Evolutionary conservation across 2,329 filamentous ascomycete genomes (phyloP).

Genomic region (Teratosphaeria viscida): DNA sequence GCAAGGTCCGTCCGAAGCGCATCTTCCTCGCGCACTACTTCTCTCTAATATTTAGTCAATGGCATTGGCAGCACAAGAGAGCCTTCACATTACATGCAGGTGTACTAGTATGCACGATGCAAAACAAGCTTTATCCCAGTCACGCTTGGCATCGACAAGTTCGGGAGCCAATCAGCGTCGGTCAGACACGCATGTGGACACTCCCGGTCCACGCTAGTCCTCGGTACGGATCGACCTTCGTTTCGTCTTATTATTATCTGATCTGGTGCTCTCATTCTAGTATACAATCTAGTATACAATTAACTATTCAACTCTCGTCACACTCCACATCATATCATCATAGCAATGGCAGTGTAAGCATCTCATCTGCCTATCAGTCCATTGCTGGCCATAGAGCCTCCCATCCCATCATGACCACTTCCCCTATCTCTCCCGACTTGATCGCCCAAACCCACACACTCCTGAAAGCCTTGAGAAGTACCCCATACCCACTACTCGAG

Average conservation of each 20-base stretch:
- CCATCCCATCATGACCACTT: neutral
- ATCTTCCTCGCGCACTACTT: slow-evolving; percentile 45
- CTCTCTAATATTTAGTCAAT: neutral
- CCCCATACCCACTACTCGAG: slow-evolving; percentile 40
- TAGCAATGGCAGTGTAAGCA: neutral
- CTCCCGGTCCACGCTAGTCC: neutral
- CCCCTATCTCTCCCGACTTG: slow-evolving; percentile 15
- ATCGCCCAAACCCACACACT: slow-evolving; percentile 32
- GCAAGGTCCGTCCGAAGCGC: slow-evolving; percentile 88
- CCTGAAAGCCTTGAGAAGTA: slow-evolving; percentile 30
- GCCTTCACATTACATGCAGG: too few species aligned
- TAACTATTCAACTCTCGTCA: neutral
- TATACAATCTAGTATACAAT: neutral
- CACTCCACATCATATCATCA: neutral
- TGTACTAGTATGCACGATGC: too few species aligned
- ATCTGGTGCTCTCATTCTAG: neutral
- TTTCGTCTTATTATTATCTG: neutral
- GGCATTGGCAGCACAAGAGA: neutral
- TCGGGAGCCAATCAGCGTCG: neutral
- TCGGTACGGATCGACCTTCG: neutral
- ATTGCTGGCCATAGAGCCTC: neutral
- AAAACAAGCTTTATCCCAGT: neutral
- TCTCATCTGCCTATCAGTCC: too few species aligned
- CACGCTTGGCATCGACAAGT: neutral
- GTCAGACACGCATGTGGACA: neutral